phyloP scores from a whole-genome alignment of 2,329 filamentous ascomycete species.

The Venturia asperata region DNA sequence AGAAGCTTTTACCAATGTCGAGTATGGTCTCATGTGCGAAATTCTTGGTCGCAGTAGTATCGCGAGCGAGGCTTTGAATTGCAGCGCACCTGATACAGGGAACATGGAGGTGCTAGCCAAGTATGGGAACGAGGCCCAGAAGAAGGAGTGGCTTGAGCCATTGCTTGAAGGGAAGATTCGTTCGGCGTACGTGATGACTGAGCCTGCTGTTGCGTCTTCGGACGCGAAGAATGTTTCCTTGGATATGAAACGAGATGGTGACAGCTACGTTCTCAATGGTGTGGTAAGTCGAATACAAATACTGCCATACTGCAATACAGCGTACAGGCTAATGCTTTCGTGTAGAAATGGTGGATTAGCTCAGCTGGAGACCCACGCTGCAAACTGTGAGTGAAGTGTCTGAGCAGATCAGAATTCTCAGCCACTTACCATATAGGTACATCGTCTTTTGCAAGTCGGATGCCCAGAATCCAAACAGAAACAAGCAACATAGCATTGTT shows the following conservation, averaged over 20 bases:
- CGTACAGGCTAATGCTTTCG: not conserved
- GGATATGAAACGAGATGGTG: constrained; percentile 71
- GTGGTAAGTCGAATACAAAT: constrained; percentile 49
- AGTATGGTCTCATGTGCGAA: constrained; percentile 97
- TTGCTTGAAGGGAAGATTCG: constrained; percentile 78
- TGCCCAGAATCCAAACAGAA: constrained; percentile 63
- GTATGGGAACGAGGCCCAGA: constrained; percentile 80
- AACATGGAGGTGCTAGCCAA: constrained; percentile 61
- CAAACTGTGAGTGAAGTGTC: constrained; percentile 46
- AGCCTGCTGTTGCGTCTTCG: constrained; percentile 78
- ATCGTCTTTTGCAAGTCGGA: constrained; percentile 95
- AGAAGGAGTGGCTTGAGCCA: constrained; percentile 73
- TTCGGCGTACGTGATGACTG: constrained; percentile 89
- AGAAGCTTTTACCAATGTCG: constrained; percentile 87
- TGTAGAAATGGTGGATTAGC: constrained; percentile 96
- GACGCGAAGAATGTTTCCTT: constrained; percentile 92
- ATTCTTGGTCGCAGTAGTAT: constrained; percentile 78
- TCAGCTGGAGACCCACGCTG: constrained; percentile 90
- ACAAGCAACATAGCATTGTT: constrained; percentile 89
- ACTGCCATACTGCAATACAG: too few relatives aligned
- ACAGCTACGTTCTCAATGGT: constrained; percentile 87
- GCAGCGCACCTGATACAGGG: constrained; percentile 82
- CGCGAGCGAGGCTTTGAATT: constrained; percentile 71
- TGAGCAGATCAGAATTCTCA: not conserved
- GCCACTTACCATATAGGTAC: constrained; percentile 43